These are phyloP conservation scores for Candida freyschussii DNA, from an alignment of 1,139 yeast genomes.

Conservation along the genomic window DNA sequence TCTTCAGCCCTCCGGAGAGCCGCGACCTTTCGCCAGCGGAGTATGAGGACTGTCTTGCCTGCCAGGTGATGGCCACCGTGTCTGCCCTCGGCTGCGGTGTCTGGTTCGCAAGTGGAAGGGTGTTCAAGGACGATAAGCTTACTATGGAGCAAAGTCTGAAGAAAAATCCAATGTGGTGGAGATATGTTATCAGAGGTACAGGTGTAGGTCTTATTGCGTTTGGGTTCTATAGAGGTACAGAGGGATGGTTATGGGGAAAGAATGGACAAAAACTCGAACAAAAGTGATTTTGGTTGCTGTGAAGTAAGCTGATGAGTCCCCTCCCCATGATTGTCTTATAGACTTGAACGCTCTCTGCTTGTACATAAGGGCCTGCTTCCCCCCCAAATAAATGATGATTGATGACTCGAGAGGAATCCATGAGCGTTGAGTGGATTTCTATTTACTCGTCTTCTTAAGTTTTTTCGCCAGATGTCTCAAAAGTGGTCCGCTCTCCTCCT, in stretches of 20 bases:
- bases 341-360: too few relatives aligned
- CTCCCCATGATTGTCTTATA: too few relatives aligned
- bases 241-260: constrained; percentile 44
- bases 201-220: constrained; percentile 50
- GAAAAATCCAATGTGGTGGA: constrained; percentile 58
- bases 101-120: constrained; percentile 49
- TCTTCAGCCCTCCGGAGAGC: constrained; percentile 53
- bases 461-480: constrained; percentile 26
- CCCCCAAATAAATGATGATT: too few relatives aligned
- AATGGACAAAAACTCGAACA: too few relatives aligned
- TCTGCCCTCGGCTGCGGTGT: constrained; percentile 55
- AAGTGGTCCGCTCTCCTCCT: constrained; percentile 24
- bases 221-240: constrained; percentile 55
- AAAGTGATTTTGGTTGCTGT: too few relatives aligned
- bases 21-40: constrained; percentile 39
- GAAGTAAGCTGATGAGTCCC: too few relatives aligned
- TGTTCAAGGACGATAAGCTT: constrained; percentile 38
- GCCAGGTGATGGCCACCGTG: constrained; percentile 58
- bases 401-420: too few relatives aligned
- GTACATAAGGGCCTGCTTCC: too few relatives aligned
- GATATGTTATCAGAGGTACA: constrained; percentile 39
- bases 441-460: constrained; percentile 9
- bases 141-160: constrained; percentile 30
- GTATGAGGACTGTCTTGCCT: constrained; percentile 49
- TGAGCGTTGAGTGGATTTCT: too few relatives aligned